Conservation (phyloP, 2,329 filamentous ascomycete species). For the Fusarium incarnatum region DNA sequence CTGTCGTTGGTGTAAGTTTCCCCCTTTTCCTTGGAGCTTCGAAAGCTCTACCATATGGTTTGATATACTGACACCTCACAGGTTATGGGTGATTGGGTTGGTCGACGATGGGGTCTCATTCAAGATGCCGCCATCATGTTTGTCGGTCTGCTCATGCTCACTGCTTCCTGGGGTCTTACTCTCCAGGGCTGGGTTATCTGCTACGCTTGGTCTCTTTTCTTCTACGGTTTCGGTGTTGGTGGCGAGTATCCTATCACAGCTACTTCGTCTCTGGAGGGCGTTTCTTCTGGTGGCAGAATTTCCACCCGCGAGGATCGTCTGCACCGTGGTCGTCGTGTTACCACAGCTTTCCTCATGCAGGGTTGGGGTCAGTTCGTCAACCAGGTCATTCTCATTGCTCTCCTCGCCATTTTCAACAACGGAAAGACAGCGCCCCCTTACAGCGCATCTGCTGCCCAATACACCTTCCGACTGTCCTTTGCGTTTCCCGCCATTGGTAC, state of each 20-base stretch:
- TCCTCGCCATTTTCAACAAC: slow-evolving; percentile 89
- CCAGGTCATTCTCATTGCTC: slow-evolving; percentile 87
- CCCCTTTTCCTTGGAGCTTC: not conserved
- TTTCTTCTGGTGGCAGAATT: slow-evolving; percentile 84
- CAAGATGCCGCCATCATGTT: slow-evolving; percentile 97
- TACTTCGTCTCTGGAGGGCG: slow-evolving; percentile 93
- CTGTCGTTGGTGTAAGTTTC: slow-evolving; percentile 79
- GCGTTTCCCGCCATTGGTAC: slow-evolving; percentile 91
- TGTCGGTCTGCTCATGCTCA: slow-evolving; percentile 89
- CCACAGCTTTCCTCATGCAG: slow-evolving; percentile 96
- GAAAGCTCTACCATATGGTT: not conserved
- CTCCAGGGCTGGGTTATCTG: slow-evolving; percentile 97
- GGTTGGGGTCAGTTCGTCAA: slow-evolving; percentile 98
- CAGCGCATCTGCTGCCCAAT: slow-evolving; percentile 80
- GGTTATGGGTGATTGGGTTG: slow-evolving; percentile 77
- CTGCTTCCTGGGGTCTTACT: slow-evolving; percentile 86
- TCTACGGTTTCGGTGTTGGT: slow-evolving; percentile 74
- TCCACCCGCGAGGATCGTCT: slow-evolving; percentile 94
- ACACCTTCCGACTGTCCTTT: slow-evolving; percentile 92
- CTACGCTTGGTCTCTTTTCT: slow-evolving; percentile 94
- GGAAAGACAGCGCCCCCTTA: slow-evolving; percentile 81
- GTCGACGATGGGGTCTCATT: slow-evolving; percentile 93
- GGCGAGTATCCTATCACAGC: slow-evolving; percentile 98
- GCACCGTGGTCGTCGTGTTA: slow-evolving; percentile 95
- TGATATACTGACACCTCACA: slow-evolving; percentile 43